Conservation (phyloP, 2,329 filamentous ascomycete species). For the Pseudofabraea citricarpa region DNA sequence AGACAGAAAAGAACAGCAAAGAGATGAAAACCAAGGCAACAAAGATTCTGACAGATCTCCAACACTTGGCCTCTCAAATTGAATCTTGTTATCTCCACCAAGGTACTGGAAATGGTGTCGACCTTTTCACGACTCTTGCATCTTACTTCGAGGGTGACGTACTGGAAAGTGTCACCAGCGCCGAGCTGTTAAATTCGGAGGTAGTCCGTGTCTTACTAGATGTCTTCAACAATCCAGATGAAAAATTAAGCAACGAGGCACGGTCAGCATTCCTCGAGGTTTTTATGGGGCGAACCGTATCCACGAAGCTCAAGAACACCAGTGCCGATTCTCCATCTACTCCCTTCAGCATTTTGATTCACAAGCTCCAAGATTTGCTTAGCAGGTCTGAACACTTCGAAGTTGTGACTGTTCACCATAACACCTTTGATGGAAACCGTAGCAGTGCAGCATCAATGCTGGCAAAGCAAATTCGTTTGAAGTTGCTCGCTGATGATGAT, state of each 20-base stretch:
- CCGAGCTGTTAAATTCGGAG: constrained; percentile 85
- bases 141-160: constrained; percentile 85
- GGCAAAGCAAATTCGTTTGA: constrained; percentile 88
- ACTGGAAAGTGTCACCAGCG: constrained; percentile 89
- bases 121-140: constrained; percentile 71
- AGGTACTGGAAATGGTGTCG: constrained; percentile 49
- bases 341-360: constrained; percentile 83
- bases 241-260: constrained; percentile 57
- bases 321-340: constrained; percentile 68
- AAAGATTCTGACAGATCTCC: constrained; percentile 69
- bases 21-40: constrained; percentile 74
- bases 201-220: constrained; percentile 80
- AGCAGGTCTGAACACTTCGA: constrained; percentile 98
- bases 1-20: constrained; percentile 67
- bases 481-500: constrained; percentile 82
- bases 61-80: constrained; percentile 66
- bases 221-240: constrained; percentile 71
- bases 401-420: constrained; percentile 91
- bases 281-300: constrained; percentile 77
- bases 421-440: constrained; percentile 82
- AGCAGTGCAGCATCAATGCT: constrained; percentile 94
- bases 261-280: constrained; percentile 82
- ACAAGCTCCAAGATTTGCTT: constrained; percentile 91
- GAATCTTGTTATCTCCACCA: constrained; percentile 62
- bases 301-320: constrained; percentile 56